A percentile compares a stretch with the other conserved stretches of the same genome.
phyloP scores from a whole-genome alignment of 2,329 filamentous ascomycete genomes.

The Chrysoporthe austroafricana region DNA sequence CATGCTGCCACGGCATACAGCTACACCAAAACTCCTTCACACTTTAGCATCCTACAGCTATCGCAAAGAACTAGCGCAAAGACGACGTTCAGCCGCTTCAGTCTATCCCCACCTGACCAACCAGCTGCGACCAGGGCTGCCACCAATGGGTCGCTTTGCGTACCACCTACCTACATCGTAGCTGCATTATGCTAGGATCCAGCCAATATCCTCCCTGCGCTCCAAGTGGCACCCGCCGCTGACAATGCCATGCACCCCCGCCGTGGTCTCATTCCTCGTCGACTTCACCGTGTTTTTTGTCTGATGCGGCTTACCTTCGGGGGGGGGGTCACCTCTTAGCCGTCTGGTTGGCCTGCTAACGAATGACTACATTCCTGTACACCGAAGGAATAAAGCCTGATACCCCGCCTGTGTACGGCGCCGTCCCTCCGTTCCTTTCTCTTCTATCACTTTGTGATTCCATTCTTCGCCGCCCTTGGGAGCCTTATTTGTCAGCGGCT shows the following conservation, averaged over 20 bases:
- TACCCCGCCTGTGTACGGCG: constrained; percentile 23
- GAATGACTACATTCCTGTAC: constrained; percentile 12
- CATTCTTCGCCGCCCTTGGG: constrained; percentile 13
- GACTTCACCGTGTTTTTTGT: constrained; percentile 21
- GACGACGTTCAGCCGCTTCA: constrained; percentile 16
- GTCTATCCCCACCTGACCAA: constrained; percentile 8
- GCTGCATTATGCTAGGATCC: constrained; percentile 18
- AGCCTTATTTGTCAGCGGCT: neutral
- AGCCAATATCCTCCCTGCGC: constrained; percentile 23
- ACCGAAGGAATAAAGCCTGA: constrained; percentile 25
- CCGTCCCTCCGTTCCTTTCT: constrained; percentile 7
- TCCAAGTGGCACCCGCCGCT: constrained; percentile 25
- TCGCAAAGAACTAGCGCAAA: constrained; percentile 8
- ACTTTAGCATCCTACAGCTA: constrained; percentile 22
- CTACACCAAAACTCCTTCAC: constrained; percentile 7
- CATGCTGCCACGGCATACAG: neutral
- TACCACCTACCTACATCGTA: constrained; percentile 15
- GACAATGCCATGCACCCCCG: neutral
- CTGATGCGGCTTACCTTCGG: constrained; percentile 19
- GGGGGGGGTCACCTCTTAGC: constrained; percentile 8
- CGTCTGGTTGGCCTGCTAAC: constrained; percentile 21
- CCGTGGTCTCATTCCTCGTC: constrained; percentile 12
- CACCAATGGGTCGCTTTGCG: constrained; percentile 10
- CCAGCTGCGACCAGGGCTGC: constrained; percentile 19
- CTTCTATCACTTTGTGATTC: constrained; percentile 1